Evolutionary conservation across 2,329 filamentous ascomycete genomes (phyloP).

Genomic region (Arthrinium phaeospermum): DNA sequence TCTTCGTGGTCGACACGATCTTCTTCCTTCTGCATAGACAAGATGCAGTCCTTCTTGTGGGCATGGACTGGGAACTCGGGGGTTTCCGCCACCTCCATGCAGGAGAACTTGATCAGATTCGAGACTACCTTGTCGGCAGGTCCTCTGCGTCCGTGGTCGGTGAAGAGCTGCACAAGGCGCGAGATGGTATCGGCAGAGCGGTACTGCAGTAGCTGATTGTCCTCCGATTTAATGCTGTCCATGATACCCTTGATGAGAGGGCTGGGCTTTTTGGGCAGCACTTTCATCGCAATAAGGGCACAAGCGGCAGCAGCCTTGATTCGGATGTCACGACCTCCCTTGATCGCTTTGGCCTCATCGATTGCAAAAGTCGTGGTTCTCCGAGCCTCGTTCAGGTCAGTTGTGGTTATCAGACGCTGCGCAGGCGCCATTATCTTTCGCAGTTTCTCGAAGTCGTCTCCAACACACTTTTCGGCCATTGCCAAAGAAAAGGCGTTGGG

Average conservation of each 20-base stretch:
- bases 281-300: constrained; percentile 84
- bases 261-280: constrained; percentile 91
- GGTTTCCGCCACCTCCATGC: constrained; percentile 96
- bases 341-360: constrained; percentile 77
- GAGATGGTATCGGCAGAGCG: constrained; percentile 87
- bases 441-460: constrained; percentile 83
- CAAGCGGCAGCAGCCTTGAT: constrained; percentile 87
- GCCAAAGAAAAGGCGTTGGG: constrained; percentile 89
- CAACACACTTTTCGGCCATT: constrained; percentile 87
- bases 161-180: constrained; percentile 84
- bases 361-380: constrained; percentile 74
- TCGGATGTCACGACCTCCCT: constrained; percentile 82
- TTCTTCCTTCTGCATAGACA: constrained; percentile 97
- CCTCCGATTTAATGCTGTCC: constrained; percentile 96
- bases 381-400: constrained; percentile 80
- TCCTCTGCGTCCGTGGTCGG: constrained; percentile 76
- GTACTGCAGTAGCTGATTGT: constrained; percentile 85
- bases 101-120: constrained; percentile 96
- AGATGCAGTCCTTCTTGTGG: constrained; percentile 75
- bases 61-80: constrained; percentile 91
- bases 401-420: constrained; percentile 81
- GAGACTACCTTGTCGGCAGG: constrained; percentile 95
- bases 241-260: constrained; percentile 95
- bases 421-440: constrained; percentile 89
- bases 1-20: constrained; percentile 89